Evolutionary conservation across 805 yeast species (phyloP).

Genomic region (Lipomyces kockii): DNA sequence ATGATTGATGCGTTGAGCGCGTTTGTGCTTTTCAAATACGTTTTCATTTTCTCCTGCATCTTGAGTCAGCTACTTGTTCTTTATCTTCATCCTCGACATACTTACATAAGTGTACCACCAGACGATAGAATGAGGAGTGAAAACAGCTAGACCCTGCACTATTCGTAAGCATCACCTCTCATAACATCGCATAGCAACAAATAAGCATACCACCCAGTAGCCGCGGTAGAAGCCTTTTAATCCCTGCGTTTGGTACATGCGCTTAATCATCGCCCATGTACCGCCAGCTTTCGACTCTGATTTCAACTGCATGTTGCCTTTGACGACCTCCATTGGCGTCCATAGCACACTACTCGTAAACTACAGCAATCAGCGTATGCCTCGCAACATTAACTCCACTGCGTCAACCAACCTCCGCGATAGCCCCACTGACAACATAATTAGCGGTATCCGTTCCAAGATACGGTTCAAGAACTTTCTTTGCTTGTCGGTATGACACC

Average conservation of each 20-base stretch:
- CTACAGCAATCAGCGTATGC: slow-evolving; percentile 3
- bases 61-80: background rate
- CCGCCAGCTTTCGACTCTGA: slow-evolving; percentile 32
- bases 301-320: slow-evolving; percentile 51
- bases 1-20: background rate
- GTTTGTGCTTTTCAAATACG: slow-evolving; percentile 8
- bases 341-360: slow-evolving; percentile 42
- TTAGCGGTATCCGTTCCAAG: slow-evolving; percentile 46
- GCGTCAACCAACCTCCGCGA: slow-evolving; percentile 44
- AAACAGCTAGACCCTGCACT: slow-evolving; percentile 47
- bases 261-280: slow-evolving; percentile 38
- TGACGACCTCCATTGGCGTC: slow-evolving; percentile 54
- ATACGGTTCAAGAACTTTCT: slow-evolving; percentile 45
- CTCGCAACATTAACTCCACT: background rate
- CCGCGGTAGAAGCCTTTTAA: slow-evolving; percentile 81
- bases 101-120: slow-evolving; percentile 51
- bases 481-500: slow-evolving; percentile 49
- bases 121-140: slow-evolving; percentile 50
- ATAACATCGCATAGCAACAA: background rate
- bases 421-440: slow-evolving; percentile 47
- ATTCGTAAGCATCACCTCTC: background rate
- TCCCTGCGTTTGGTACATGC: slow-evolving; percentile 67
- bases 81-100: background rate
- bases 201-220: slow-evolving; percentile 46
- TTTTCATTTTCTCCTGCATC: slow-evolving; percentile 26